phyloP scores from a whole-genome alignment of 805 yeast genomes.

The Wickerhamomyces kurtzmanii region DNA sequence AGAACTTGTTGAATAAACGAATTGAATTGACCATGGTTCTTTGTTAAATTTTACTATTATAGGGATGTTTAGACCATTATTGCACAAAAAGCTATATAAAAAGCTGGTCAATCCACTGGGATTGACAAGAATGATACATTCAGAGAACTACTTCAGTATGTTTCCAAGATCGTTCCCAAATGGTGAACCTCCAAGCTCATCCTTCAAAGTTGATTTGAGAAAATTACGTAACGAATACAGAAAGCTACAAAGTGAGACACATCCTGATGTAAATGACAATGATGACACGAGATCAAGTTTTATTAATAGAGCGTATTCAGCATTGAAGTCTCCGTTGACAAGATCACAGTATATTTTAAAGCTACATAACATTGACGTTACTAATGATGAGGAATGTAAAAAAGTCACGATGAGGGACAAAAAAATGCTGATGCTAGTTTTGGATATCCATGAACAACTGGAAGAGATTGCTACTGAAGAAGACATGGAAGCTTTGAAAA shows the following conservation, averaged over 20 bases:
- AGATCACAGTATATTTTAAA: constrained; percentile 56
- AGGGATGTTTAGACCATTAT: no score
- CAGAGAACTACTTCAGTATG: constrained; percentile 38
- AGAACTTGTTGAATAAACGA: no score
- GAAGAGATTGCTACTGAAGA: constrained; percentile 52
- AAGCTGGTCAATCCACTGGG: no score
- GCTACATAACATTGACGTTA: constrained; percentile 37
- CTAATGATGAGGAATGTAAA: constrained; percentile 45
- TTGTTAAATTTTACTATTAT: no score
- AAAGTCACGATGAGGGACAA: constrained; percentile 37
- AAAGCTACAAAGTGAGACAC: constrained; percentile 58
- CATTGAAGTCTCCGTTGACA: constrained; percentile 57
- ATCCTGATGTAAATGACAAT: constrained; percentile 54
- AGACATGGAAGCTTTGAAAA: constrained; percentile 43
- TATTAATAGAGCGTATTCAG: constrained; percentile 71
- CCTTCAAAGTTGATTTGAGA: constrained; percentile 48
- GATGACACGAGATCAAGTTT: constrained; percentile 33
- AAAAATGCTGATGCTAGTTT: constrained; percentile 58
- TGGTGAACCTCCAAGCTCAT: constrained; percentile 61
- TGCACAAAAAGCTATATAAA: no score
- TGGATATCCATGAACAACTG: constrained; percentile 78
- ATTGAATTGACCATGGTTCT: no score
- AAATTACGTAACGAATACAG: constrained; percentile 69
- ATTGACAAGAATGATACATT: background rate
- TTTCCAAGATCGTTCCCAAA: constrained; percentile 71